These are phyloP conservation scores for Flaveria linearis DNA, from an alignment of 129 eudicot genomes.

Conservation along the genomic window DNA sequence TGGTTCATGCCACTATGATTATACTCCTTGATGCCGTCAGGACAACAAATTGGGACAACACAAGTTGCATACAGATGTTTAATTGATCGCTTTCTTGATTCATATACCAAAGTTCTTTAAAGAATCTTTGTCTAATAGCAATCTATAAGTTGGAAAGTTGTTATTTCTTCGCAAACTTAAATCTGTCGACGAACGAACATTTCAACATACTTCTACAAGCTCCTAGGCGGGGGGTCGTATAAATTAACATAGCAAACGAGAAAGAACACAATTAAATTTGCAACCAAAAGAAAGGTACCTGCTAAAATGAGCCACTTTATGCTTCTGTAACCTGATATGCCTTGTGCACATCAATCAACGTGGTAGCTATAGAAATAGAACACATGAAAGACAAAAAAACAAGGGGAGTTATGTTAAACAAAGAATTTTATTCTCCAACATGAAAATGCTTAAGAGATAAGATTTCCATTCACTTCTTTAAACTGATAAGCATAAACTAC, in stretches of 20 bases:
- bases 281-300: slow-evolving; percentile 20
- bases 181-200: not conserved
- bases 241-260: not conserved
- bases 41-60: slow-evolving; percentile 27
- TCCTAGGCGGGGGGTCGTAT: not conserved
- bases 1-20: slow-evolving; percentile 58
- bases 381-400: slow-evolving; percentile 4
- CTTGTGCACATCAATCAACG: slow-evolving; percentile 10
- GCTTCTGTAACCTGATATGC: slow-evolving; percentile 21
- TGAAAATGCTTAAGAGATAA: no score
- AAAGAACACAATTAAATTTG: not conserved
- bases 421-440: not conserved
- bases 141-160: slow-evolving; percentile 28
- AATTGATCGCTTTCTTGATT: slow-evolving; percentile 28
- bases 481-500: slow-evolving; percentile 3
- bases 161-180: not conserved
- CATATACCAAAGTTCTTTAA: slow-evolving; percentile 26
- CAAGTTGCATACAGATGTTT: slow-evolving; percentile 16
- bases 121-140: slow-evolving; percentile 23
- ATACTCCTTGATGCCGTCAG: slow-evolving; percentile 43
- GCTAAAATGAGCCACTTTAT: slow-evolving; percentile 19
- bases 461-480: slow-evolving; percentile 19
- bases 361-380: slow-evolving; percentile 17
- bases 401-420: not conserved
- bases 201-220: not conserved